Conservation (phyloP, 192 early-diverging fungal species). For the Coemansia sp. region DNA sequence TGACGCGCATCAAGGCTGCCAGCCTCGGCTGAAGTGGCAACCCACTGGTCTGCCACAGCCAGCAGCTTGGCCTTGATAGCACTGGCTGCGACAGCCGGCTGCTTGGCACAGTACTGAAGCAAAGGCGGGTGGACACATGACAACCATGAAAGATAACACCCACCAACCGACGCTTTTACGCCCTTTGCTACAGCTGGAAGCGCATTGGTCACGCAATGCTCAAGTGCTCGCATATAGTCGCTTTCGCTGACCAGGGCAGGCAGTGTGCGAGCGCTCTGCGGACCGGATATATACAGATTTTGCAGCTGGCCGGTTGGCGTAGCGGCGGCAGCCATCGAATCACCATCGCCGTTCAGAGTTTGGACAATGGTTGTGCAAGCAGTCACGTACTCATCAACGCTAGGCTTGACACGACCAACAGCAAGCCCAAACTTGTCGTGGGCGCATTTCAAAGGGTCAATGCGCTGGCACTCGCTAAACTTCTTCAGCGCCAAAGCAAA, state of each 20-base stretch:
- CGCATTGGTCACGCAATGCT: not conserved
- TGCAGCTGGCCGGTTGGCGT: slow-evolving; percentile 15
- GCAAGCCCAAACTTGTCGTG: slow-evolving; percentile 10
- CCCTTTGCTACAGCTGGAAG: not conserved
- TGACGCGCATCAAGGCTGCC: not conserved
- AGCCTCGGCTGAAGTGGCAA: not conserved
- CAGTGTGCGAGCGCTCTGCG: not conserved
- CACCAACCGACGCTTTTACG: not conserved
- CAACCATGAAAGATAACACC: slow-evolving; percentile 10
- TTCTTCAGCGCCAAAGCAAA: slow-evolving; percentile 3
- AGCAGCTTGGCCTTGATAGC: not conserved
- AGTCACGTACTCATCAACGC: slow-evolving; percentile 30
- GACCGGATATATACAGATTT: slow-evolving; percentile 9
- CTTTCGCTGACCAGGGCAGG: slow-evolving; percentile 1
- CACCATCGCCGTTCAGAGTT: not conserved
- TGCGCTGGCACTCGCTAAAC: slow-evolving; percentile 23
- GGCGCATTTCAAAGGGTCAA: slow-evolving; percentile 9
- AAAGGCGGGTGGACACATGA: slow-evolving; percentile 12
- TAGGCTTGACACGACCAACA: not conserved
- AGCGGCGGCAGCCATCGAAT: not conserved
- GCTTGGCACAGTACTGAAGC: slow-evolving; percentile 5
- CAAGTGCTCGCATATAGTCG: slow-evolving; percentile 10
- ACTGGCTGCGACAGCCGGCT: not conserved
- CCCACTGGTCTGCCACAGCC: slow-evolving; percentile 6
- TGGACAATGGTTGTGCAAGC: slow-evolving; percentile 19